Base-by-base conservation (phyloP, 2,329 filamentous ascomycete species). In the Ceratocystis diversiconidia region DNA sequence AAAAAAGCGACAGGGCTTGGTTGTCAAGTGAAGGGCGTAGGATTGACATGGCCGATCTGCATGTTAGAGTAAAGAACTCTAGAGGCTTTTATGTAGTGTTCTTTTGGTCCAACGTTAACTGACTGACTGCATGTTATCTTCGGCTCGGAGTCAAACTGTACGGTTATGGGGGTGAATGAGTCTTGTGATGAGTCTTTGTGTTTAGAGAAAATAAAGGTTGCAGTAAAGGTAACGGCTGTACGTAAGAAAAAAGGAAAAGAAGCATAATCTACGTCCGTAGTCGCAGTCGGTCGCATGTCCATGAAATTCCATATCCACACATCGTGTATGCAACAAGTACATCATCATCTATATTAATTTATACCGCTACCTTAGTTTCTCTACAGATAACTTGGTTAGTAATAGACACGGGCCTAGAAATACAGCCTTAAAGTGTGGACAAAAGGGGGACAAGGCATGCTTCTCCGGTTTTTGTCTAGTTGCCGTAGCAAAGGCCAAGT, bases 11-110 rank as follows among this genome's bases (percentile, higher is more conserved):
- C 17, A 63, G 50, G 61, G 50, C 63, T 36, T 25, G 19, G 55
- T 61, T 65, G 63, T 65, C 63, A 65, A 65, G 55, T 61, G 10
- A 65, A 65, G 63, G 63, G 63, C 63, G 63, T 60, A 65, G 63
- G 63, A 65, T 61, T 65, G 25, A 50, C 19, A 61, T 52, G 61
- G 55, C 55, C 10, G 55, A 59, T 59, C 55, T 59, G 55, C 55
- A 59, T 15, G 52, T 15, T 17, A 7, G 15, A 15, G 52, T 30
- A 15, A 57, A 57, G 25, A 57, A 12, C 17, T 30, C 8, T 17
- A 15, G 52, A 59, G n/a, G 25, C 28, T 36, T 59, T 28, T 19
- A n/a, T 57, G 55, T 36, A 59, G 55, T 59, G 55, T 59, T 32
- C 28, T 59, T 59, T 59, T 59, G 28, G 55, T 59, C 55, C 28